Evolutionary conservation across 2,329 filamentous ascomycete genomes (phyloP).

Genomic region (Scedosporium aurantiacum): DNA sequence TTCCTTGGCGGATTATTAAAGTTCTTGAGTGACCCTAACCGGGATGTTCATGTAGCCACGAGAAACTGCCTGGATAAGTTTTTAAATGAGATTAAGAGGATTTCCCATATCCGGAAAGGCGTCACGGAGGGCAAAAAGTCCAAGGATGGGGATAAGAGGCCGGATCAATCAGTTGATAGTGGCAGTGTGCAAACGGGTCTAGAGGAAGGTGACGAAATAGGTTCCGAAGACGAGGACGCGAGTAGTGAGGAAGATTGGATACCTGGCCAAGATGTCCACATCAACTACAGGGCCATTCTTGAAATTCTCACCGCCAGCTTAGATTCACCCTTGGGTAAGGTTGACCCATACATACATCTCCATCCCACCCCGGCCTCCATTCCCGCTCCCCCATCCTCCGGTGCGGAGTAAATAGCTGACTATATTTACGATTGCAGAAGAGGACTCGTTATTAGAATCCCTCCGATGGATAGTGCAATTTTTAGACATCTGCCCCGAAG

Average conservation of each 20-base stretch:
- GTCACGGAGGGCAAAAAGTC: constrained; percentile 76
- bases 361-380: constrained; percentile 9
- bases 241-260: constrained; percentile 88
- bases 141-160: constrained; percentile 52
- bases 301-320: constrained; percentile 86
- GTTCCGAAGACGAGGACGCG: constrained; percentile 45
- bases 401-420: background rate
- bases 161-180: constrained; percentile 58
- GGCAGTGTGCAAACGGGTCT: constrained; percentile 46
- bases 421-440: constrained; percentile 44
- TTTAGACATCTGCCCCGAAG: constrained; percentile 92
- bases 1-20: constrained; percentile 84
- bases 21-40: constrained; percentile 83
- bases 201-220: constrained; percentile 49
- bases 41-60: constrained; percentile 89
- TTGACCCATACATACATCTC: background rate
- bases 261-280: constrained; percentile 89
- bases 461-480: constrained; percentile 94
- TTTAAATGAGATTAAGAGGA: constrained; percentile 85
- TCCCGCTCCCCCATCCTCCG: background rate
- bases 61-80: constrained; percentile 84
- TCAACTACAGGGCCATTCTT: constrained; percentile 84
- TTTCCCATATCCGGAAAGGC: constrained; percentile 83
- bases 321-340: constrained; percentile 64
- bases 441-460: constrained; percentile 83